Evolutionary conservation across 495 filamentous ascomycete genomes (phyloP).

Genomic region (Physcia stellaris): DNA sequence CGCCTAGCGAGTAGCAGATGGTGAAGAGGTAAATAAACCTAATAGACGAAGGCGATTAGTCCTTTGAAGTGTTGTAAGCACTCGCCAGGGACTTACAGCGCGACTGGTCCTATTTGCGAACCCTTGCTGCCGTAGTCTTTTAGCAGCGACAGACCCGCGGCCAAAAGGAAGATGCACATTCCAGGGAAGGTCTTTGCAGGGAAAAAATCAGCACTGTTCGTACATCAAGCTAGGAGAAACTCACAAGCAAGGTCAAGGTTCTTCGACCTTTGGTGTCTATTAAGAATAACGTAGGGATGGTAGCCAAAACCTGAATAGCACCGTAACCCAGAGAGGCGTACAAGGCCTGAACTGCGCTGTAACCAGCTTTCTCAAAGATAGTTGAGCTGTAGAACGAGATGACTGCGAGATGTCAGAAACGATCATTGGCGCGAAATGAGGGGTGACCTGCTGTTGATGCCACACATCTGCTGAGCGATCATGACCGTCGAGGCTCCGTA

Average conservation of each 20-base stretch:
- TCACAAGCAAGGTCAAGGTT: constrained; percentile 18
- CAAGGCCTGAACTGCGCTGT: constrained; percentile 29
- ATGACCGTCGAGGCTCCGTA: constrained; percentile 47
- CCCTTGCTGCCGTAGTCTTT: constrained; percentile 17
- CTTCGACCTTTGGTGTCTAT: constrained; percentile 36
- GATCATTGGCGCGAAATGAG: constrained; percentile 1
- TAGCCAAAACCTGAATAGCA: constrained; percentile 32
- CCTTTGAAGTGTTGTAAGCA: not conserved
- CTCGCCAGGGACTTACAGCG: constrained; percentile 14
- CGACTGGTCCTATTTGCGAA: constrained; percentile 18
- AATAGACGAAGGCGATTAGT: not conserved
- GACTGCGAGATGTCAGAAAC: constrained; percentile 22
- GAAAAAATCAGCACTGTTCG: constrained; percentile 15
- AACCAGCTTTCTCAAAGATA: constrained; percentile 39
- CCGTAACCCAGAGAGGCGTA: constrained; percentile 44
- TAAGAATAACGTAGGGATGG: constrained; percentile 44
- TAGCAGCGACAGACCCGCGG: constrained; percentile 30
- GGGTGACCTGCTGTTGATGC: constrained; percentile 33
- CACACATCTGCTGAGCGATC: constrained; percentile 74
- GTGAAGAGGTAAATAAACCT: constrained; percentile 31
- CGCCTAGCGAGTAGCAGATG: constrained; percentile 31
- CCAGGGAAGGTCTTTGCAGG: constrained; percentile 29
- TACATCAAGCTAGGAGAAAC: constrained; percentile 10
- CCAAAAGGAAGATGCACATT: constrained; percentile 30
- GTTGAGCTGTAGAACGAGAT: constrained; percentile 43